phyloP scores from a whole-genome alignment of 1,284 basidiomycete species.

The Ceratobasidium sp. region DNA sequence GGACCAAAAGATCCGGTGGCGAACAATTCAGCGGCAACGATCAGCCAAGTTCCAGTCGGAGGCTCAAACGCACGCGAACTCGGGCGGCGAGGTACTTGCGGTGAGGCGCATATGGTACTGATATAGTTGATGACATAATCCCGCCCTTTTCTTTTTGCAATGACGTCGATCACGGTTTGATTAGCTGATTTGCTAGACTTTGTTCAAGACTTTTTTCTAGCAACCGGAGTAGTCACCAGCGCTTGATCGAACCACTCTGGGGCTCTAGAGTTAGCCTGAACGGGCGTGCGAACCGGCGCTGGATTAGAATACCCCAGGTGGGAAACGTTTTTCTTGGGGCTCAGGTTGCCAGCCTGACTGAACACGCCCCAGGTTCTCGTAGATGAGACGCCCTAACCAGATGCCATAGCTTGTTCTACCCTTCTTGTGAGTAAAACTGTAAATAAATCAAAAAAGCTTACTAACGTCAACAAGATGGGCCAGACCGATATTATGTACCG shows the following conservation, averaged over 20 bases:
- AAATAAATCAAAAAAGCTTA: neutral
- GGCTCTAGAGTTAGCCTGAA: neutral
- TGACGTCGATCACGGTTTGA: slow-evolving; percentile 17
- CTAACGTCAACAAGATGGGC: slow-evolving; percentile 32
- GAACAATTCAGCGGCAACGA: slow-evolving; percentile 5
- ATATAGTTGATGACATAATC: slow-evolving; percentile 3
- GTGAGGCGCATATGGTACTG: slow-evolving; percentile 24
- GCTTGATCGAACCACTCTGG: neutral
- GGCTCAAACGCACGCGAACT: slow-evolving; percentile 15
- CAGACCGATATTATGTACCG: slow-evolving; percentile 30
- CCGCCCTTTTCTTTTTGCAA: slow-evolving; percentile 4
- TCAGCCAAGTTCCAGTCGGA: slow-evolving; percentile 20
- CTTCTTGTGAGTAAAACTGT: neutral
- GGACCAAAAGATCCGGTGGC: slow-evolving; percentile 15
- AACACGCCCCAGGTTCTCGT: slow-evolving; percentile 3
- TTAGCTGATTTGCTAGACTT: neutral
- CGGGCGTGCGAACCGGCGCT: neutral
- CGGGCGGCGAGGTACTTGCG: neutral
- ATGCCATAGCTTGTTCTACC: slow-evolving; percentile 20
- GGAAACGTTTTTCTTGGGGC: neutral
- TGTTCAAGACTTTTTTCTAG: neutral
- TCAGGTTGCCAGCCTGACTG: neutral
- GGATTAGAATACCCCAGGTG: neutral
- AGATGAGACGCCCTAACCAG: slow-evolving; percentile 15
- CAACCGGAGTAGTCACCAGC: neutral